Conservation (phyloP, 2,329 filamentous ascomycete species). For the Apiospora hydei region DNA sequence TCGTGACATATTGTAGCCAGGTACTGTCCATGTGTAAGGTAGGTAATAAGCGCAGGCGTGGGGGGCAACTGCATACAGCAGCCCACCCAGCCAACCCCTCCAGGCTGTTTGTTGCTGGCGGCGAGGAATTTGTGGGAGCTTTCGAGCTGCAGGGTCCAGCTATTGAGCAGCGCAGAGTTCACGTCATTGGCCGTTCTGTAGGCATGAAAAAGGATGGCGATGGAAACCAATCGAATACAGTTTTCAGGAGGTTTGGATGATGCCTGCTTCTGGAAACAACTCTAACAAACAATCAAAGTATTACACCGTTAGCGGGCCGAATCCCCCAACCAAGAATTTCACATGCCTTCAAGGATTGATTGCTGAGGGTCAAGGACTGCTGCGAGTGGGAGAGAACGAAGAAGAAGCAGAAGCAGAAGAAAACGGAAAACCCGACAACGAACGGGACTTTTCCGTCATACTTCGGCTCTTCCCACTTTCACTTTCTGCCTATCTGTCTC, state of each 20-base stretch:
- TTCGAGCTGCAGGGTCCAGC: conserved; percentile 11
- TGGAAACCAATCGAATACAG: conserved; percentile 16
- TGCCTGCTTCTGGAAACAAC: conserved; percentile 1
- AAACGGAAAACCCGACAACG: neutral
- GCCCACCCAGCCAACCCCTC: neutral
- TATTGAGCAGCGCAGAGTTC: conserved; percentile 1
- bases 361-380: neutral
- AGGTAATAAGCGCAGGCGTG: neutral
- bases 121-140: neutral
- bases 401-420: neutral
- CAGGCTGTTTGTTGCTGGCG: neutral
- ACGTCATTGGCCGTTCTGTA: conserved; percentile 13
- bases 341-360: neutral
- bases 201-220: neutral
- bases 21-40: no score
- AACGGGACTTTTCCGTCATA: neutral
- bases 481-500: neutral
- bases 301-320: neutral
- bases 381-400: neutral
- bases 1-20: neutral
- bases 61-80: conserved; percentile 7
- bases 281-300: neutral
- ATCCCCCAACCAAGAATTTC: neutral
- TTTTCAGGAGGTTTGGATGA: neutral
- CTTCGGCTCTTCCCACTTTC: neutral